Evolutionary conservation across 352 stramenopile genomes (phyloP), one percentile per base, ranked within the genome.

Genomic region (Phytophthora europaea): DNA sequence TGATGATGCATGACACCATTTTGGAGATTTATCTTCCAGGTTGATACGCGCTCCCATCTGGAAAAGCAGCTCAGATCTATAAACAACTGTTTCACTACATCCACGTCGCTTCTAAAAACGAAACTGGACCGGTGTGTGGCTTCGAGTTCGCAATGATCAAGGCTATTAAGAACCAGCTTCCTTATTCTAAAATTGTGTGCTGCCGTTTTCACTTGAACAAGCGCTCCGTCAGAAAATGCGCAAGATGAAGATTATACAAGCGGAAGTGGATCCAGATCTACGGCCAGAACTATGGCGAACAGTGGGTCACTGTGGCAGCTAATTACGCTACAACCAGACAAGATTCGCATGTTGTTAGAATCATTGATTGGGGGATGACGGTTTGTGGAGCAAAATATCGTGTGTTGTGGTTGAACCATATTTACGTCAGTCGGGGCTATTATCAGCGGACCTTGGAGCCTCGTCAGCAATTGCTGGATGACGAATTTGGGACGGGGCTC

Each of bases 171-270:
- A 26, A 53, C 10, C 53, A 70, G 16, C 64, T 65, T 70, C 63
- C 54, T 47, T 43, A 64, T 31, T 26, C 51, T 18, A 61, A 36
- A 48, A 61, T 70, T 51, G 16, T 58, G 43, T 31, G 53, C 5
- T 70, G 54, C 12, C 20, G 8, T 7, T 65, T 71, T 31, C 54
- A 71, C 47, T 65, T 65, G 60, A 71, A 22, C 54, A 71, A 26
- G 45, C 64, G 6, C 10, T 70, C 1, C 54, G 54, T 4, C 53
- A 43, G 2, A 60, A 59, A 31, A 60, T 59, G 45, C 22, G 60
- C 2, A 65, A 71, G n/a, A 15, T 71, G 34, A 65, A 64, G 7
- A 71, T 65, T 6, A 23, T 54, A 1, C 33, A 71, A 38, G 15
- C 2, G 6, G 53, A 70, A n/a, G 54, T 64, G 1, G 2, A 33